Conservation (phyloP, 1,284 basidiomycete genomes). For the Leccinum proliferum region DNA sequence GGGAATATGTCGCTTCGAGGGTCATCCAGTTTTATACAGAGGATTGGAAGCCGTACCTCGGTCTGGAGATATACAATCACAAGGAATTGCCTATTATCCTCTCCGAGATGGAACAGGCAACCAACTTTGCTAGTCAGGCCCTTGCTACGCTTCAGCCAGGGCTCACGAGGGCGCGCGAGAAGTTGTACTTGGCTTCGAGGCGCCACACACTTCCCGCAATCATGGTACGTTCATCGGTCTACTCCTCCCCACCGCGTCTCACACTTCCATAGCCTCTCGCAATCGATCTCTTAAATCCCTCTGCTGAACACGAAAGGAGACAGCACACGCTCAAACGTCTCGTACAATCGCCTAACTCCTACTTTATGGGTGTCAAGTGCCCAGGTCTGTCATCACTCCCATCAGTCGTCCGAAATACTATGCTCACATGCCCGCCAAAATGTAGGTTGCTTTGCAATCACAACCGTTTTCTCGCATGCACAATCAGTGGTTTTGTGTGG, state of each 20-base stretch:
- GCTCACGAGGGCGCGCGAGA: no score
- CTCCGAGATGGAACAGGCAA: no score
- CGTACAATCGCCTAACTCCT: conserved; percentile 96
- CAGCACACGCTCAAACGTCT: conserved; percentile 99
- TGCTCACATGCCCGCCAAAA: conserved; percentile 9
- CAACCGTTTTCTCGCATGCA: conserved; percentile 93
- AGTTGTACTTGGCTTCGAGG: no score
- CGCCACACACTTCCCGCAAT: conserved; percentile 4
- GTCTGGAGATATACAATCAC: no score
- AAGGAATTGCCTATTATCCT: no score
- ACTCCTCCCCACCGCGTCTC: conserved; percentile 1
- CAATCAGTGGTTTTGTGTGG: conserved; percentile 92
- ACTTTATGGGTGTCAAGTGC: conserved; percentile 99
- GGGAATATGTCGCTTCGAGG: no score
- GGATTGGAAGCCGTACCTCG: no score
- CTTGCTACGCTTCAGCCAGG: no score
- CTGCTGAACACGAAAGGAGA: conserved; percentile 79
- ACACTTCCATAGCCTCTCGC: conserved; percentile 77
- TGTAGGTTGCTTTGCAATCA: conserved; percentile 89
- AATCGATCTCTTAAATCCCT: conserved; percentile 97
- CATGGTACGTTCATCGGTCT: conserved; percentile 15
- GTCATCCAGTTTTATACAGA: no score
- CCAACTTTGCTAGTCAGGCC: no score
- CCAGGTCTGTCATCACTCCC: conserved; percentile 60
- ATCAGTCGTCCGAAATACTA: not conserved